A percentile compares a stretch with the other conserved stretches of the same genome.
Evolutionary conservation across 495 filamentous ascomycete genomes (phyloP).

Genomic region (Penicillium argentinense): DNA sequence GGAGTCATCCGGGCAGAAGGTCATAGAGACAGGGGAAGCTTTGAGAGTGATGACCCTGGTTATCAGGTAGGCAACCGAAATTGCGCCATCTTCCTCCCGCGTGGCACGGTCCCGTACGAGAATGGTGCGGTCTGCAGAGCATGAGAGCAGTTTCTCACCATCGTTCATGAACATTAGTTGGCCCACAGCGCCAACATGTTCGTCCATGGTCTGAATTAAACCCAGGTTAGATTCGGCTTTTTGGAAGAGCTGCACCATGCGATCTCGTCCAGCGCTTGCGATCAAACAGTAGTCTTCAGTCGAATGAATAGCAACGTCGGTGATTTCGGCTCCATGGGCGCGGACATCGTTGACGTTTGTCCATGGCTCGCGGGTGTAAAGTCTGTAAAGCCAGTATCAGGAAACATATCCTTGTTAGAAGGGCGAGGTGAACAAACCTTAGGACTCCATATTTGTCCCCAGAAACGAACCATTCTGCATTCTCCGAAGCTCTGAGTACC

Average conservation of each 20-base stretch:
- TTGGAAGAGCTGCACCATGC: conserved; percentile 84
- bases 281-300: conserved; percentile 50
- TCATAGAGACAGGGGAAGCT: conserved; percentile 83
- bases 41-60: conserved; percentile 75
- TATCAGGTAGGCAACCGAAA: conserved; percentile 73
- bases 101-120: conserved; percentile 75
- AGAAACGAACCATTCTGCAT: conserved; percentile 65
- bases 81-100: conserved; percentile 59
- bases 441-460: conserved; percentile 86
- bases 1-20: conserved; percentile 58
- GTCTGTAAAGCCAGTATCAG: conserved; percentile 30
- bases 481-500: conserved; percentile 59
- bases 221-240: conserved; percentile 52
- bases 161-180: conserved; percentile 61
- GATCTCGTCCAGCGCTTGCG: conserved; percentile 81
- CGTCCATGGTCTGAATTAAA: conserved; percentile 73
- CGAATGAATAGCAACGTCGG: conserved; percentile 66
- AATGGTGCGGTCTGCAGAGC: conserved; percentile 83
- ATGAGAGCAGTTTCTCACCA: conserved; percentile 74
- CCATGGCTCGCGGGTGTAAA: conserved; percentile 48
- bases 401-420: too few relatives aligned
- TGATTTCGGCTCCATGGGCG: conserved; percentile 84
- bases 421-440: conserved; percentile 48
- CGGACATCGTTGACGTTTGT: conserved; percentile 64
- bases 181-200: conserved; percentile 71